These are phyloP conservation scores for Claviceps monticola DNA, from an alignment of 2,329 filamentous ascomycete genomes.

Conservation along the genomic window DNA sequence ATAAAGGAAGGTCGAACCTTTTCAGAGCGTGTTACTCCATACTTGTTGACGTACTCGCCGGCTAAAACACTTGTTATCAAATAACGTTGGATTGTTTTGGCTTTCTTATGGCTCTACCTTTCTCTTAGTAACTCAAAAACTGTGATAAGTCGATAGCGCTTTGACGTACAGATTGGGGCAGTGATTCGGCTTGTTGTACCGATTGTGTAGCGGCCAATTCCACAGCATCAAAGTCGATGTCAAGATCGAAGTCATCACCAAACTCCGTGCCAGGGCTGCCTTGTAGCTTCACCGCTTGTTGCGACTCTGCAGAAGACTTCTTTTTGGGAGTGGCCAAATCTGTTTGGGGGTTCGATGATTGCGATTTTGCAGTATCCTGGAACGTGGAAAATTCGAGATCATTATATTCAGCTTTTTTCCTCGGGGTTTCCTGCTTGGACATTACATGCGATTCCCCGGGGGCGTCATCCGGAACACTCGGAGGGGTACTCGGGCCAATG, in stretches of 20 bases:
- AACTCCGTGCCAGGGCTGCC: slow-evolving; percentile 18
- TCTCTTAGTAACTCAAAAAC: slow-evolving; percentile 43
- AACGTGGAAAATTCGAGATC: slow-evolving; percentile 51
- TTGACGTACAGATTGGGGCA: slow-evolving; percentile 24
- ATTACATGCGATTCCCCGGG: neutral
- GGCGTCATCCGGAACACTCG: slow-evolving; percentile 19
- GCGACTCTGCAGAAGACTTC: slow-evolving; percentile 4
- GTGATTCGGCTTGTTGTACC: slow-evolving; percentile 16
- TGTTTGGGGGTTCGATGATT: slow-evolving; percentile 2
- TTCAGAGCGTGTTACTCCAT: slow-evolving; percentile 46
- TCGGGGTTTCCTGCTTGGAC: neutral
- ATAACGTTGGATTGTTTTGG: slow-evolving; percentile 74
- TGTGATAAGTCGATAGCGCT: slow-evolving; percentile 8
- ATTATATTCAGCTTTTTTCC: slow-evolving; percentile 38
- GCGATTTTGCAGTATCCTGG: slow-evolving; percentile 24
- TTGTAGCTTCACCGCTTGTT: slow-evolving; percentile 2
- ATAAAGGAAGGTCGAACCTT: slow-evolving; percentile 41
- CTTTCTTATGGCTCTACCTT: slow-evolving; percentile 51
- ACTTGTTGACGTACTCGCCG: slow-evolving; percentile 50
- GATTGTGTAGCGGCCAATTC: slow-evolving; percentile 63
- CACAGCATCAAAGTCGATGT: slow-evolving; percentile 64
- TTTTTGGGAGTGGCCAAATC: slow-evolving; percentile 5
- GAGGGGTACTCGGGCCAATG: slow-evolving; percentile 3
- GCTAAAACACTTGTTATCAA: slow-evolving; percentile 62
- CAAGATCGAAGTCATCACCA: slow-evolving; percentile 46